Conservation (phyloP, 495 filamentous ascomycete genomes). For the Beverwykella pulmonaria region DNA sequence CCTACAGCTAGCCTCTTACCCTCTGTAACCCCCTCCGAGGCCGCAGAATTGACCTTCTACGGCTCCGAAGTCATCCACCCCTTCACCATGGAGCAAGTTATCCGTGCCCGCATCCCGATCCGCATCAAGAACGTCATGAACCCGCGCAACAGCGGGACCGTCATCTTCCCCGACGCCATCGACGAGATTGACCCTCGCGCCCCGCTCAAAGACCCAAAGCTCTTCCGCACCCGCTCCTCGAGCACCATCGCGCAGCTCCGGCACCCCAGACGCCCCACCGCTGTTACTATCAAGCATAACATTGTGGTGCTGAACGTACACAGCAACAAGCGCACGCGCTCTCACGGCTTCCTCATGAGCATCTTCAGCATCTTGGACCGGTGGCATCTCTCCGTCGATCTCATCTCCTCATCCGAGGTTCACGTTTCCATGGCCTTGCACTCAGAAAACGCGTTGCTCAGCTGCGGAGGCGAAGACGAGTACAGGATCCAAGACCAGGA, state of each 20-base stretch:
- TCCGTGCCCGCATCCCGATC: conserved; percentile 86
- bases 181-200: conserved; percentile 54
- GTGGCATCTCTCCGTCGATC: conserved; percentile 79
- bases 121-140: conserved; percentile 99
- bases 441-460: conserved; percentile 53
- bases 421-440: conserved; percentile 96
- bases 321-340: conserved; percentile 83
- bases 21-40: conserved; percentile 56
- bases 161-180: conserved; percentile 64
- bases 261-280: conserved; percentile 65
- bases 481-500: conserved; percentile 53
- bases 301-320: conserved; percentile 94
- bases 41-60: conserved; percentile 59
- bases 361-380: conserved; percentile 86
- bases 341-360: conserved; percentile 87
- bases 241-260: conserved; percentile 28
- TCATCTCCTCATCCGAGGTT: conserved; percentile 92
- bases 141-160: conserved; percentile 80
- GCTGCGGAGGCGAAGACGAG: conserved; percentile 61
- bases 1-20: conserved; percentile 54
- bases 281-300: conserved; percentile 92
- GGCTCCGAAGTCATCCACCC: conserved; percentile 84
- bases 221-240: conserved; percentile 45
- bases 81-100: conserved; percentile 98
- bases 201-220: conserved; percentile 48